A percentile compares a stretch with the other conserved stretches of the same genome.
Evolutionary conservation across 768 basidiomycete species (phyloP).

Genomic region (Rhizopogon salebrosus): DNA sequence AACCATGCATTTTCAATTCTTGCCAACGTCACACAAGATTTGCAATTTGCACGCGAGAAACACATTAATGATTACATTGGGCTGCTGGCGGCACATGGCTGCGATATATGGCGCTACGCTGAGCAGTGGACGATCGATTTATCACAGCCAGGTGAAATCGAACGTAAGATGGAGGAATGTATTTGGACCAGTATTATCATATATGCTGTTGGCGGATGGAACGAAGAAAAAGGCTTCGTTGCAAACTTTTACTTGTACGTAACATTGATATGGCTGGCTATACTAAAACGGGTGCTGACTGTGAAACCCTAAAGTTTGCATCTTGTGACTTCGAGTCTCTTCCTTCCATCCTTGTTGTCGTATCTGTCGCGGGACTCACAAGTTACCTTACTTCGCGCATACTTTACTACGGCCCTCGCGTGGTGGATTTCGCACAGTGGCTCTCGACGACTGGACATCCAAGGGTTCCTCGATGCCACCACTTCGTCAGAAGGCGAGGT

Average conservation of each 20-base stretch:
- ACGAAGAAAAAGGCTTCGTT: conserved; percentile 41
- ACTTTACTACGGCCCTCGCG: conserved; percentile 38
- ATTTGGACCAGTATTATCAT: conserved; percentile 44
- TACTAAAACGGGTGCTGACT: too few species aligned
- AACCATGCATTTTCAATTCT: too few species aligned
- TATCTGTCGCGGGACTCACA: conserved; percentile 35
- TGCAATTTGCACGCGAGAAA: too few species aligned
- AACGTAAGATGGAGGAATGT: conserved; percentile 52
- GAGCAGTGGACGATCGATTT: conserved; percentile 35
- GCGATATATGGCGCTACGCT: conserved; percentile 19
- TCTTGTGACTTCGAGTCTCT: conserved; percentile 54
- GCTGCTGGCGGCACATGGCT: too few species aligned
- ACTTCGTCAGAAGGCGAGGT: too few species aligned
- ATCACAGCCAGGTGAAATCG: conserved; percentile 26
- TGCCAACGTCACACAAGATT: too few species aligned
- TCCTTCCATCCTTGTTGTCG: conserved; percentile 42
- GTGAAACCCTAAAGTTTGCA: too few species aligned
- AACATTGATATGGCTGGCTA: too few species aligned
- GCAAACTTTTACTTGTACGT: conserved; percentile 58
- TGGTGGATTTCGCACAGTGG: conserved; percentile 49
- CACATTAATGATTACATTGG: too few species aligned
- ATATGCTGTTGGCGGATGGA: conserved; percentile 50
- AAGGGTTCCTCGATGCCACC: conserved; percentile 35
- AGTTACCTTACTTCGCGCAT: conserved; percentile 42
- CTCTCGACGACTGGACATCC: conserved; percentile 32